A percentile compares a stretch with the other conserved stretches of the same genome.
Conservation (phyloP, 345 rosid genomes). For the Eucalyptus pauciflora region DNA sequence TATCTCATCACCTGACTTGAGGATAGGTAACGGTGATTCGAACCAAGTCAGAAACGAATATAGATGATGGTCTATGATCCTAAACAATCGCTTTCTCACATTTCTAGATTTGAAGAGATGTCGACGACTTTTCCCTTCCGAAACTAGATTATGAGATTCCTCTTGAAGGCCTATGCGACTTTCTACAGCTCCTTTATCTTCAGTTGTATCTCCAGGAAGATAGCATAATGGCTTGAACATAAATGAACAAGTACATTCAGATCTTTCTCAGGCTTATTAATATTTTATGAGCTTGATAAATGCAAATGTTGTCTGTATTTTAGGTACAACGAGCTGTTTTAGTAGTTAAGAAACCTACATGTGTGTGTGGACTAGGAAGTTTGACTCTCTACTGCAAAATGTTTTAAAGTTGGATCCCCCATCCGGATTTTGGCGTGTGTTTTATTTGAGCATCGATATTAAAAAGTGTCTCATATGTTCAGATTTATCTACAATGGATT, state of each 20-base stretch:
- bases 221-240: background rate
- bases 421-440: background rate
- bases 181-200: background rate
- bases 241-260: background rate
- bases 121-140: background rate
- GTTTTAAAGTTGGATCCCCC: background rate
- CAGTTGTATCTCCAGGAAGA: background rate
- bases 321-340: background rate
- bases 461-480: background rate
- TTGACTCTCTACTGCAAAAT: background rate
- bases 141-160: no score
- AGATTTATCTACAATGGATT: background rate
- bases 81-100: background rate
- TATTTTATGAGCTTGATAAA: background rate
- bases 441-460: background rate
- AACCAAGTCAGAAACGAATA: background rate
- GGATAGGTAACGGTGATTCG: background rate
- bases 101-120: background rate
- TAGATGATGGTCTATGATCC: background rate
- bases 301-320: background rate
- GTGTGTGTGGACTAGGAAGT: background rate
- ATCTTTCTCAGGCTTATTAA: background rate
- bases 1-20: background rate
- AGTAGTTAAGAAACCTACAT: background rate
- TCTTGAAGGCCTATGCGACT: no score